Percentiles rank a stretch among this genome's conserved stretches.
phyloP scores from a whole-genome alignment of 1,284 basidiomycete genomes.

The Apiotrichum gamsii region DNA sequence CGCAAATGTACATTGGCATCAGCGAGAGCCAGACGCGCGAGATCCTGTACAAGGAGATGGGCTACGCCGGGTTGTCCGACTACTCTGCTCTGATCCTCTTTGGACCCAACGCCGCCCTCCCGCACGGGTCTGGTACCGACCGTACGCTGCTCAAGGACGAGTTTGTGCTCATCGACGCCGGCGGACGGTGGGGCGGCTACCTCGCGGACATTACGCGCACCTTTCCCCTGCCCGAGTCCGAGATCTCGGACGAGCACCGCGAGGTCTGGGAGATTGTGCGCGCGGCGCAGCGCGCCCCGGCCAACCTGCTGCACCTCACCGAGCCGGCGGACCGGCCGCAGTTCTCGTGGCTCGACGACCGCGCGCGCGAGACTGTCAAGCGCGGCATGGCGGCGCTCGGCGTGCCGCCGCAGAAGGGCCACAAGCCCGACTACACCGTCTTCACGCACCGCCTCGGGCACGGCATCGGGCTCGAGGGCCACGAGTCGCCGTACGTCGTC shows the following conservation, averaged over 20 bases:
- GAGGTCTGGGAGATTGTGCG: conserved; percentile 64
- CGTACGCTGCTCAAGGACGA: conserved; percentile 56
- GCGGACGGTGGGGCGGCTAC: conserved; percentile 65
- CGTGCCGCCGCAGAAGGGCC: conserved; percentile 25
- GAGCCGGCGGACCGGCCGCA: conserved; percentile 36
- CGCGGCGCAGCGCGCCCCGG: conserved; percentile 58
- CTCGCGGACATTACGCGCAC: conserved; percentile 73
- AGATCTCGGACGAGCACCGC: conserved; percentile 55
- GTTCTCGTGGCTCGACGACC: conserved; percentile 58
- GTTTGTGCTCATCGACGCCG: conserved; percentile 71
- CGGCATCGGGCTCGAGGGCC: conserved; percentile 76
- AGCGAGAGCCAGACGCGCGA: conserved; percentile 61
- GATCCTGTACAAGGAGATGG: conserved; percentile 57
- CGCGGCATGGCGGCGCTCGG: conserved; percentile 46
- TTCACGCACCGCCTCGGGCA: conserved; percentile 67
- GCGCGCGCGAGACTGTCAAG: conserved; percentile 57
- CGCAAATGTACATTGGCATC: conserved; percentile 63
- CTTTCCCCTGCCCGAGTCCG: conserved; percentile 58
- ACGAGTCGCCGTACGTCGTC: conserved; percentile 72
- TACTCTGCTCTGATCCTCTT: conserved; percentile 65
- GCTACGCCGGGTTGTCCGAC: conserved; percentile 55
- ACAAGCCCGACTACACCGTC: conserved; percentile 48
- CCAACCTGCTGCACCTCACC: conserved; percentile 32
- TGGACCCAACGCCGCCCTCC: conserved; percentile 76
- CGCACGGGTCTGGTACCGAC: conserved; percentile 71